These are phyloP conservation scores for Nitzschia sp. DNA, from an alignment of 108 stramenopile genomes.

Conservation along the genomic window DNA sequence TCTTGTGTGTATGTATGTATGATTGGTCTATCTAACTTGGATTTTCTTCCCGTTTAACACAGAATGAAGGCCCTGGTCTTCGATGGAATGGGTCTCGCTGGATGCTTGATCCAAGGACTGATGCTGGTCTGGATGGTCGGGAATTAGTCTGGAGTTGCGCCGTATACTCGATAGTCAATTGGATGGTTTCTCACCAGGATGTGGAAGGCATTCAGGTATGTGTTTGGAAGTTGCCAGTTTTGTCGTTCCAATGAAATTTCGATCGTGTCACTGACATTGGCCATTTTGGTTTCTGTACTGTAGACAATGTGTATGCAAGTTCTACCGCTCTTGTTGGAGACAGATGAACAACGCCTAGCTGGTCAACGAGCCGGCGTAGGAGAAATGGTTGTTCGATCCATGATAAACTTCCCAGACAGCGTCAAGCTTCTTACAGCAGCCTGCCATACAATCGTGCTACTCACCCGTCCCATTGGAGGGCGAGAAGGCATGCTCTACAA, in stretches of 20 bases:
- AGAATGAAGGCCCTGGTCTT: too few species aligned
- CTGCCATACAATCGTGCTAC: slow-evolving; percentile 88
- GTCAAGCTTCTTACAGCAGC: slow-evolving; percentile 77
- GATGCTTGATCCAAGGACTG: background rate
- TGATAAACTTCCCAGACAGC: slow-evolving; percentile 83
- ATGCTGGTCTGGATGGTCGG: slow-evolving; percentile 38
- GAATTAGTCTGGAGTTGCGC: slow-evolving; percentile 84
- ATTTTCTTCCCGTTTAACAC: too few species aligned
- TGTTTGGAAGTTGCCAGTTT: background rate
- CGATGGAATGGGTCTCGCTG: too few species aligned
- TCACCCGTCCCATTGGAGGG: slow-evolving; percentile 88
- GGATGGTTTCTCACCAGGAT: slow-evolving; percentile 84
- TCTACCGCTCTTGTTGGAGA: slow-evolving; percentile 72
- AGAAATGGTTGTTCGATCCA: slow-evolving; percentile 74
- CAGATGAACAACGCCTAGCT: slow-evolving; percentile 76
- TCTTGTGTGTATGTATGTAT: too few species aligned
- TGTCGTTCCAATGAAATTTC: background rate
- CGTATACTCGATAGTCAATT: slow-evolving; percentile 85
- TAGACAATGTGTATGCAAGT: slow-evolving; percentile 69
- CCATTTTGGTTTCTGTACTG: background rate
- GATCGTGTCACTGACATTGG: background rate
- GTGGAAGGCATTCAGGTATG: slow-evolving; percentile 83
- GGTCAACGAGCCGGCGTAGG: slow-evolving; percentile 79
- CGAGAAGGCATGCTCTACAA: slow-evolving; percentile 91
- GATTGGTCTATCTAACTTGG: too few species aligned